Percentiles rank a stretch among this genome's conserved stretches.
phyloP scores from a whole-genome alignment of 1,139 yeast species.

The Suzukiozyma palmioleophila region DNA sequence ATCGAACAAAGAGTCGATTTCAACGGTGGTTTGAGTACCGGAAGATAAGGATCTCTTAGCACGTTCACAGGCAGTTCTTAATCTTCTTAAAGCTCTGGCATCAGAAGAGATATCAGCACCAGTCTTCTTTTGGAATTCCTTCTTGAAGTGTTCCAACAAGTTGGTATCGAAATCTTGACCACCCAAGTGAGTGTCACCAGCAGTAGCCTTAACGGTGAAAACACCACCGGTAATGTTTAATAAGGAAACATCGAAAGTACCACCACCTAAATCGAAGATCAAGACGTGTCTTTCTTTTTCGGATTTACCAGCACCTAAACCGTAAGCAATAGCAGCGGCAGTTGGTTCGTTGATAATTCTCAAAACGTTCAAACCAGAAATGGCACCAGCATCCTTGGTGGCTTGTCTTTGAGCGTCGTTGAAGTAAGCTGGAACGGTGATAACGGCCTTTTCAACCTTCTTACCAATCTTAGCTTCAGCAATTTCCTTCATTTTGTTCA shows the following conservation, averaged over 20 bases:
- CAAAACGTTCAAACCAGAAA: constrained; percentile 93
- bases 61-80: constrained; percentile 99
- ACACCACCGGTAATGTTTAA: constrained; percentile 98
- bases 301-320: constrained; percentile 92
- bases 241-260: constrained; percentile 97
- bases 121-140: constrained; percentile 96
- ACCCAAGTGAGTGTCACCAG: constrained; percentile 99
- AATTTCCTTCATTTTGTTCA: constrained; percentile 96
- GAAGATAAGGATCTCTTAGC: constrained; percentile 99
- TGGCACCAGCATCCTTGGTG: constrained; percentile 98
- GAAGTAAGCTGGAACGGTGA: constrained; percentile 96
- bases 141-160: constrained; percentile 89
- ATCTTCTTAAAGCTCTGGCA: constrained; percentile 96
- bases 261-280: constrained; percentile 97
- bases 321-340: constrained; percentile 98
- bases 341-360: constrained; percentile 98
- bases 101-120: constrained; percentile 87
- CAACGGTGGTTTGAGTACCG: constrained; percentile 93
- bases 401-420: constrained; percentile 98
- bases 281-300: constrained; percentile 86
- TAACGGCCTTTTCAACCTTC: constrained; percentile 91
- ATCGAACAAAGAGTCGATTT: constrained; percentile 93
- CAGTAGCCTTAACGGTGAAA: constrained; percentile 98
- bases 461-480: constrained; percentile 95
- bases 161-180: constrained; percentile 99